These are phyloP conservation scores for Capronia americana DNA, from an alignment of 2,329 filamentous ascomycete species.

Conservation along the genomic window DNA sequence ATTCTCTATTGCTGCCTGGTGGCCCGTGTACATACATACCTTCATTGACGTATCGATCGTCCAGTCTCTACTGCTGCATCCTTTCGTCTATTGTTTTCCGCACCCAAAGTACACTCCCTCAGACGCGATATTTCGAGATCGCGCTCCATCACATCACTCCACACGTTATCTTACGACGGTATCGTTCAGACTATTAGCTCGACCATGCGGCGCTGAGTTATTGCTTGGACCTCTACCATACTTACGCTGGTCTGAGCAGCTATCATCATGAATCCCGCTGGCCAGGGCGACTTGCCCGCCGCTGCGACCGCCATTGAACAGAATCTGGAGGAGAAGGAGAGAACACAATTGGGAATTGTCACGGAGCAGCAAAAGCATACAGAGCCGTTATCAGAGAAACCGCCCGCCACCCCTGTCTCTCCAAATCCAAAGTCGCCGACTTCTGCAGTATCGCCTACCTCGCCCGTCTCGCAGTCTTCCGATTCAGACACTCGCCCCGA, in stretches of 20 bases:
- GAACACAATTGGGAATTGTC: conserved; percentile 31
- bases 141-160: neutral
- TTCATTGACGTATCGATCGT: conserved; percentile 1
- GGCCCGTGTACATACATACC: conserved; percentile 9
- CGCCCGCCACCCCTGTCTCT: conserved; percentile 25
- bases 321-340: conserved; percentile 37
- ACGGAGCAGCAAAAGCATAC: conserved; percentile 35
- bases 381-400: conserved; percentile 22
- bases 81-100: conserved; percentile 4
- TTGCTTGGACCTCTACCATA: neutral
- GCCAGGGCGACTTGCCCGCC: conserved; percentile 33
- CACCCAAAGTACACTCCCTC: neutral
- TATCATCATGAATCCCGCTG: conserved; percentile 36
- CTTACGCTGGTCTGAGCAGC: neutral
- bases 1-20: conserved; percentile 18
- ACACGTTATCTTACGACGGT: neutral
- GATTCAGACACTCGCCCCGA: conserved; percentile 31
- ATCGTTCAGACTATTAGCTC: neutral
- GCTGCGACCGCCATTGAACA: conserved; percentile 34
- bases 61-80: conserved; percentile 7
- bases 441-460: conserved; percentile 18
- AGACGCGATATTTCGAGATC: neutral
- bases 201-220: conserved; percentile 14
- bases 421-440: conserved; percentile 21
- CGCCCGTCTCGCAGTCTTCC: conserved; percentile 28